Evolutionary conservation across 306 rosid species (phyloP), one percentile per base, ranked within the genome.

Genomic region (Purshia tridentata): DNA sequence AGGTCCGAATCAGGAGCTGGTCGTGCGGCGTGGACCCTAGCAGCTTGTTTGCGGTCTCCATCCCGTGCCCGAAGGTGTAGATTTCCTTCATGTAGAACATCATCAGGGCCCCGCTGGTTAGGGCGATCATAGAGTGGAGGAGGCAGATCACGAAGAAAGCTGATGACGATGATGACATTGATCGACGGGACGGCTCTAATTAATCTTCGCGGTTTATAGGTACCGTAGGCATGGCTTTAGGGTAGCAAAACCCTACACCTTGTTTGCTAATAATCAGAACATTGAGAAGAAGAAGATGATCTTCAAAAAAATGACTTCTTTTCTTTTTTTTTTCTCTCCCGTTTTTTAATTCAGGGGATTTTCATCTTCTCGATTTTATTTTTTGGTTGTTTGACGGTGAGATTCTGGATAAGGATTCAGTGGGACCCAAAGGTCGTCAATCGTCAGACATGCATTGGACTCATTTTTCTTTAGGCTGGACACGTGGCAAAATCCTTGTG

Each of bases 51-150:
- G 98, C 96, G 0, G 80, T 73, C 67, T 81, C 81, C 7, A 70
- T 70, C 6, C 98, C 98, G 66, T 93, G 98, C 6, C 97, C 98
- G 69, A 93, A 78, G 14, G 87, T 77, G 88, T 91, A 93, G 0
- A 93, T 79, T 42, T 91, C 98, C 81, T 83, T 86, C 96, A 93
- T 87, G 87, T 87, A 89, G 89, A 93, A 93, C 98, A 93, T 93
- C 98, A 93, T 93, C 13, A 89, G 84, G 15, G 80, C 85, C 19
- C 98, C 98, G 16, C 84, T 51, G 9, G 89, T 86, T 1, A 82
- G 47, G 10, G 98, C 93, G 70, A 91, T 86, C 20, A 82, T 66
- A 0, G 93, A 81, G 84, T 93, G 97, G 9, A 93, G 88, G 57
- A 91, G 75, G 83, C 98, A 91, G 73, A 93, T 93, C 77, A 88